Evolutionary conservation across 2,329 filamentous ascomycete genomes (phyloP), one percentile per base, ranked within the genome.

Genomic region (Cadophora sp.): DNA sequence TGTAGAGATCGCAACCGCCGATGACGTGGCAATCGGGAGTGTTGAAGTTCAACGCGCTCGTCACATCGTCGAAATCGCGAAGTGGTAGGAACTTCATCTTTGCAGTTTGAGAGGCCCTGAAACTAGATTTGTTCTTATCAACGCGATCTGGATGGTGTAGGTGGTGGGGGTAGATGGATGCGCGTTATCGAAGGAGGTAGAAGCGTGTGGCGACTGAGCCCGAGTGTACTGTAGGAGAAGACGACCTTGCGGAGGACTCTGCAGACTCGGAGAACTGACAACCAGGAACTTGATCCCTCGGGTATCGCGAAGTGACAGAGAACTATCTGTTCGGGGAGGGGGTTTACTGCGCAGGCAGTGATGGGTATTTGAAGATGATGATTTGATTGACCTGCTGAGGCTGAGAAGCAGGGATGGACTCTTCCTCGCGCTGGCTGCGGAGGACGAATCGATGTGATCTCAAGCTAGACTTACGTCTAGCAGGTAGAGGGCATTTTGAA

Each of bases 1-100:
- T 98, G 83, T 97, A 99, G 20, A 98, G 86, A 79, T 99, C 96
- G 84, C 95, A 98, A 71, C 93, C 92, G 74, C 96, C 96, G 33
- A 94, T 91, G 68, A 99, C 91, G 73, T 95, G 92, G 77, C 93
- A 94, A 78, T 98, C 95, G 61, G 92, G 89, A 0, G 95, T 97
- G 76, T 96, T 93, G 83, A 98, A 98, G 78, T 97, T 98, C 77
- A 99, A 89, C 70, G 95, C 92, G 81, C 91, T 91, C 68, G 94
- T 95, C 73, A 98, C 92, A 79, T 91, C 89, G 80, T 98, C 94
- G 78, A 98, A 94, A 73, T 96, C 92, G 80, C 89, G 90, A 70
- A 97, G 87, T 68, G 95, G 94, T 75, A 99, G 85, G 80, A 96
- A 99, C 95, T 99, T 79, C 77, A 78, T 77, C 68, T 69, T 74